Percentiles rank a stretch among this genome's conserved stretches.
Evolutionary conservation across 768 basidiomycete species (phyloP).

Genomic region (Mycena rebaudengoi): DNA sequence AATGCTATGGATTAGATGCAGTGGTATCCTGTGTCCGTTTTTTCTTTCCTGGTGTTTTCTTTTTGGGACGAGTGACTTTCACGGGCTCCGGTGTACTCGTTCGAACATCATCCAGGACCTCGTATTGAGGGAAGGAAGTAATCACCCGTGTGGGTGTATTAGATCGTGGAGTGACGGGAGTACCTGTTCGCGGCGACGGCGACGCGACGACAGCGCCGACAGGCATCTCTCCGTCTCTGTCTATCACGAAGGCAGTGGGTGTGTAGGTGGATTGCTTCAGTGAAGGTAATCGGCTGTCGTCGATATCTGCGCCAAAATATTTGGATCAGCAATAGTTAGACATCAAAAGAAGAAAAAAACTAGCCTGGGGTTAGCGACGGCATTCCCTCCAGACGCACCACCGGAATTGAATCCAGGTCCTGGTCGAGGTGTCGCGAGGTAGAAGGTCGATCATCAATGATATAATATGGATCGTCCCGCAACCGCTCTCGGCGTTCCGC

Average conservation of each 20-base stretch:
- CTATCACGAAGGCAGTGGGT: conserved; percentile 66
- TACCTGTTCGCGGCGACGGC: conserved; percentile 32
- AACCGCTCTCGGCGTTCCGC: conserved; percentile 79
- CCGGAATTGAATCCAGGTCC: conserved; percentile 92
- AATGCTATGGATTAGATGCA: conserved; percentile 24
- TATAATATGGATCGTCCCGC: conserved; percentile 92
- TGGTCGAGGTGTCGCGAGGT: conserved; percentile 45
- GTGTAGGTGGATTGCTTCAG: conserved; percentile 53
- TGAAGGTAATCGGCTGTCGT: conserved; percentile 51
- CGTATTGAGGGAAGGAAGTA: conserved; percentile 61
- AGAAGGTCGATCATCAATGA: conserved; percentile 66
- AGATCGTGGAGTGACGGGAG: conserved; percentile 38
- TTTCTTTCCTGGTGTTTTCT: conserved; percentile 70
- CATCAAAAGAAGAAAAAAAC: conserved; percentile 1
- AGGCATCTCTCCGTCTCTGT: conserved; percentile 89
- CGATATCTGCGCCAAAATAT: conserved; percentile 31
- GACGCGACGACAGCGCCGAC: conserved; percentile 49
- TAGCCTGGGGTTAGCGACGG: conserved; percentile 53
- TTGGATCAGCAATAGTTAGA: background rate
- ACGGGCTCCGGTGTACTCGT: conserved; percentile 73
- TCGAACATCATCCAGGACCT: conserved; percentile 56
- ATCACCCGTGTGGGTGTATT: conserved; percentile 44
- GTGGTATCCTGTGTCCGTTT: conserved; percentile 57
- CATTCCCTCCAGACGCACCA: conserved; percentile 83
- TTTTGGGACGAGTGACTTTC: conserved; percentile 78